These are phyloP conservation scores for Plasmodium malariae DNA, from an alignment of 169 alveolate species.

Conservation along the genomic window DNA sequence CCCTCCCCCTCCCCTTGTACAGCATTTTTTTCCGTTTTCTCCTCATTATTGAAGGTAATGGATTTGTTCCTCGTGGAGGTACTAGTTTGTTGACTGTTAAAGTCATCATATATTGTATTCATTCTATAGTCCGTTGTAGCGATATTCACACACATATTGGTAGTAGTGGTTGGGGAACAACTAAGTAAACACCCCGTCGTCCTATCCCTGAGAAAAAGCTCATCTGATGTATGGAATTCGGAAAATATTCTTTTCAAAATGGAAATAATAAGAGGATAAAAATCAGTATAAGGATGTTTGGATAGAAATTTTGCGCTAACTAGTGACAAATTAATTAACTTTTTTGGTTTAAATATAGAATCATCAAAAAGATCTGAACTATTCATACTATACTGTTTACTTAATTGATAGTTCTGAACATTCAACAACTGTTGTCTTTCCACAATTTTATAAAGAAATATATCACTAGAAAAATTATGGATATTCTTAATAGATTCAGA, in stretches of 20 bases:
- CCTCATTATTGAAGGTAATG: too few relatives aligned
- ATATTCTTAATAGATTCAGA: slow-evolving; percentile 57
- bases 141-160: too few relatives aligned
- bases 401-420: slow-evolving; percentile 43
- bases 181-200: too few relatives aligned
- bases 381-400: slow-evolving; percentile 32
- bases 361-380: slow-evolving; percentile 40
- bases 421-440: slow-evolving; percentile 65
- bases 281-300: slow-evolving; percentile 43
- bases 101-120: too few relatives aligned
- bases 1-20: too few relatives aligned
- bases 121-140: not conserved
- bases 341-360: slow-evolving; percentile 47
- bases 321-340: slow-evolving; percentile 39
- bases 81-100: too few relatives aligned
- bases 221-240: slow-evolving; percentile 36
- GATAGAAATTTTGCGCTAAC: slow-evolving; percentile 60
- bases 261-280: slow-evolving; percentile 51
- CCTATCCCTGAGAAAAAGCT: slow-evolving; percentile 9
- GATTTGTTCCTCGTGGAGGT: too few relatives aligned
- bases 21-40: too few relatives aligned
- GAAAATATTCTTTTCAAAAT: slow-evolving; percentile 53
- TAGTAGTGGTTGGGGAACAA: not conserved
- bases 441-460: slow-evolving; percentile 46
- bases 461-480: slow-evolving; percentile 48